Conservation (phyloP, 2,329 filamentous ascomycete genomes). For the Fusarium torulosum region DNA sequence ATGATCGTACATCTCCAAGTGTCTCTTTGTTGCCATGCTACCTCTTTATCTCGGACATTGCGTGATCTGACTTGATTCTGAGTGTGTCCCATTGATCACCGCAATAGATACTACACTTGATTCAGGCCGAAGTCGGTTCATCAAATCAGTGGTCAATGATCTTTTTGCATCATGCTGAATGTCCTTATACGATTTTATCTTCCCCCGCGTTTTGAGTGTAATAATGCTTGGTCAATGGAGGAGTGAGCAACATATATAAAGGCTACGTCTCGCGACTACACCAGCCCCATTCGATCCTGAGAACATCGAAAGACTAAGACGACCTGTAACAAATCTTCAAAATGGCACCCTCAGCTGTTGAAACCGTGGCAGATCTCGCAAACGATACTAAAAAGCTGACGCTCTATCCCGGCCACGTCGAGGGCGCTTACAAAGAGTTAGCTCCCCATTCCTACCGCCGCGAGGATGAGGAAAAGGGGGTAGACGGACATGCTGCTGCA, state of each 20-base stretch:
- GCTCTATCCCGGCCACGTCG: constrained; percentile 47
- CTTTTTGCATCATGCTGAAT: constrained; percentile 18
- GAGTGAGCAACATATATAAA: constrained; percentile 34
- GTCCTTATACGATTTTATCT: background rate
- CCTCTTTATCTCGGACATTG: constrained; percentile 24
- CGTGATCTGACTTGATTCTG: constrained; percentile 36
- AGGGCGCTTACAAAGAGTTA: constrained; percentile 46
- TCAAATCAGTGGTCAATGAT: background rate
- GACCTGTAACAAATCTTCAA: no score
- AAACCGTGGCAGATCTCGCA: constrained; percentile 31
- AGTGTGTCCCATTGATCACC: constrained; percentile 7
- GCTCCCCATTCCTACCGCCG: constrained; percentile 36
- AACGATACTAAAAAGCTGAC: constrained; percentile 41
- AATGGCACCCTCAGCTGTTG: constrained; percentile 47
- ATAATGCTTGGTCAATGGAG: background rate
- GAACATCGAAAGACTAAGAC: background rate
- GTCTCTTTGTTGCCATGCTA: background rate
- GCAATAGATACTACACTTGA: constrained; percentile 23
- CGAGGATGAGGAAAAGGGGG: constrained; percentile 42
- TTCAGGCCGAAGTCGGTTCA: constrained; percentile 8
- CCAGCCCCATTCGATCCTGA: background rate
- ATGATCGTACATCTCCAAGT: background rate
- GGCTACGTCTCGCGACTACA: background rate
- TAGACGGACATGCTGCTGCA: constrained; percentile 39
- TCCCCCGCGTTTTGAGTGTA: constrained; percentile 25